phyloP scores from a whole-genome alignment of 2,329 filamentous ascomycete genomes.

The Monilinia aucupariae region DNA sequence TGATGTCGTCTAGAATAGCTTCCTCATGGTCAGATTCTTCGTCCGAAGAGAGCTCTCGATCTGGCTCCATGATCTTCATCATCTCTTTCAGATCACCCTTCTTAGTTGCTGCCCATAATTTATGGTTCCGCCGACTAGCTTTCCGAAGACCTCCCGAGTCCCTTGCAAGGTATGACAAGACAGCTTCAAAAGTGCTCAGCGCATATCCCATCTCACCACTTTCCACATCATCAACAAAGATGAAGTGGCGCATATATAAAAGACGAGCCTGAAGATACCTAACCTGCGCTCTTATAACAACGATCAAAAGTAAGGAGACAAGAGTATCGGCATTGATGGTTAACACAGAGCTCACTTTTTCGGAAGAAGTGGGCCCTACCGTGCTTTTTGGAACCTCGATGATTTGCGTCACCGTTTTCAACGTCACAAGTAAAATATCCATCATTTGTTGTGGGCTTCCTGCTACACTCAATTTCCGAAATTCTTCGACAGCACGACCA shows the following conservation, averaged over 20 bases:
- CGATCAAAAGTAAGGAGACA: constrained; percentile 83
- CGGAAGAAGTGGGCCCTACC: constrained; percentile 32
- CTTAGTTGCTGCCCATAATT: constrained; percentile 80
- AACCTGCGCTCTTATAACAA: constrained; percentile 86
- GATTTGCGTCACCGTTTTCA: constrained; percentile 74
- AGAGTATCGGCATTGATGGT: constrained; percentile 79
- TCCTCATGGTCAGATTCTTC: constrained; percentile 32
- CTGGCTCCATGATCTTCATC: constrained; percentile 72
- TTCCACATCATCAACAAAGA: constrained; percentile 96
- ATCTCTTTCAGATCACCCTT: constrained; percentile 72
- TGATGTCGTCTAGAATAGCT: constrained; percentile 42
- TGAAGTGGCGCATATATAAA: constrained; percentile 94
- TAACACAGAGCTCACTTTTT: constrained; percentile 45
- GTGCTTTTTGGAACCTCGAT: constrained; percentile 45
- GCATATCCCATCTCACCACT: constrained; percentile 95
- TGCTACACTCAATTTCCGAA: constrained; percentile 78
- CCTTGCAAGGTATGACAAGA: constrained; percentile 77
- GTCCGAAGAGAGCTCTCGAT: constrained; percentile 34
- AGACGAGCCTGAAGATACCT: constrained; percentile 82
- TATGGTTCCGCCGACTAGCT: constrained; percentile 79
- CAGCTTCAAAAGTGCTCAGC: constrained; percentile 90
- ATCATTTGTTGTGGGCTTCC: constrained; percentile 38
- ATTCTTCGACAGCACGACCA: constrained; percentile 75
- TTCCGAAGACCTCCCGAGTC: constrained; percentile 77
- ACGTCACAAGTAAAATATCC: constrained; percentile 39